A percentile compares a stretch with the other conserved stretches of the same genome.
Evolutionary conservation across 257 asterid species (phyloP).

Genomic region (Catharanthus roseus): DNA sequence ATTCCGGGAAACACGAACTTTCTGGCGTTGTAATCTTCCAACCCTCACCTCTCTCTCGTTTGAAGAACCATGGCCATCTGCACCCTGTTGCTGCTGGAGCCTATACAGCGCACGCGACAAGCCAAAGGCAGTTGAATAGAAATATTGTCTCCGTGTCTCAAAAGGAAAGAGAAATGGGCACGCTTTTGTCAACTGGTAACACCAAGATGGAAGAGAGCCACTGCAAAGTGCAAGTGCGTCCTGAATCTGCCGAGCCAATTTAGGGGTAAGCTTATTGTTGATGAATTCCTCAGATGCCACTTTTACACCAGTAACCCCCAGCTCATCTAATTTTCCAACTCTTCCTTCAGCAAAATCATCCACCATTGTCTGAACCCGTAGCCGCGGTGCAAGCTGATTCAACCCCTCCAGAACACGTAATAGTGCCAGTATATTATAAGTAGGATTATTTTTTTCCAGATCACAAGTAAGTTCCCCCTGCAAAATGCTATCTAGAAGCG

Average conservation of each 20-base stretch:
- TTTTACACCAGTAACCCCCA: slow-evolving; percentile 41
- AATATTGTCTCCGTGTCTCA: slow-evolving; percentile 96
- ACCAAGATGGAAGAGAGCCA: slow-evolving; percentile 97
- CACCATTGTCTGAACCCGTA: slow-evolving; percentile 50
- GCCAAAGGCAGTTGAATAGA: slow-evolving; percentile 97
- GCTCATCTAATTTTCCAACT: slow-evolving; percentile 44
- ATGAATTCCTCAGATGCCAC: slow-evolving; percentile 61
- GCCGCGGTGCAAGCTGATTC: slow-evolving; percentile 89
- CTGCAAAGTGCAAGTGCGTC: slow-evolving; percentile 97
- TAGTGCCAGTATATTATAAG: slow-evolving; percentile 77
- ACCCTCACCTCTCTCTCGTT: slow-evolving; percentile 84
- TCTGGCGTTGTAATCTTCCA: slow-evolving; percentile 90
- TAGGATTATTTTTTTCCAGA: slow-evolving; percentile 80
- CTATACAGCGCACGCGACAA: slow-evolving; percentile 89
- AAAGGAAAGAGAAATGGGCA: slow-evolving; percentile 97
- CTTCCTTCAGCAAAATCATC: slow-evolving; percentile 79
- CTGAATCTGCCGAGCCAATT: slow-evolving; percentile 89
- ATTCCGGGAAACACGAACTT: slow-evolving; percentile 94
- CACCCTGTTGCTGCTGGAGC: slow-evolving; percentile 98
- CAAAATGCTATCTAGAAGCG: slow-evolving; percentile 86
- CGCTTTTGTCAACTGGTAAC: slow-evolving; percentile 94
- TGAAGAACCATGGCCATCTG: slow-evolving; percentile 71
- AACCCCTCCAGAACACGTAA: slow-evolving; percentile 88
- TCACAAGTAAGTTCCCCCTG: slow-evolving; percentile 96
- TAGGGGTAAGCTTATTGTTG: slow-evolving; percentile 87